Percentiles rank a stretch among this genome's conserved stretches.
These are phyloP conservation scores for Phytophthora tubulina DNA, from an alignment of 352 stramenopile genomes.

Conservation along the genomic window DNA sequence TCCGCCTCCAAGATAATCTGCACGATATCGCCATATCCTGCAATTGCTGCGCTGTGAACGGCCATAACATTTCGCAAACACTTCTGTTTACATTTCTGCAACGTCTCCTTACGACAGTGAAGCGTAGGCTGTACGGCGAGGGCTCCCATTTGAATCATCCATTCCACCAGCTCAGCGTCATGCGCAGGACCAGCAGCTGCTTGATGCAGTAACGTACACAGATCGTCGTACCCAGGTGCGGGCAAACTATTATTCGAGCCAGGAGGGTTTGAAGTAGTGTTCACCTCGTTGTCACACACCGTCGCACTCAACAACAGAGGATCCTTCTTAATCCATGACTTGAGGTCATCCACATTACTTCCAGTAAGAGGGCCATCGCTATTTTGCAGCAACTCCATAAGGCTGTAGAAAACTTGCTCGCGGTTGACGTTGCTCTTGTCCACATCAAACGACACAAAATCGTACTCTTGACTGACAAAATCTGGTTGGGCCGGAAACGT, in stretches of 20 bases:
- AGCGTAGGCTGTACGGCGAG: conserved; percentile 28
- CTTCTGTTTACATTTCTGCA: background rate
- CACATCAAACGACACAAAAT: conserved; percentile 10
- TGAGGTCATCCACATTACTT: conserved; percentile 7
- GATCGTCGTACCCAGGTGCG: background rate
- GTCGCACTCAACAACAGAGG: conserved; percentile 20
- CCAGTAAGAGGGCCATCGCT: conserved; percentile 15
- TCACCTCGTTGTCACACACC: background rate
- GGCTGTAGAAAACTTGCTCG: conserved; percentile 21
- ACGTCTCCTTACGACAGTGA: conserved; percentile 16
- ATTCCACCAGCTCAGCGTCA: conserved; percentile 45
- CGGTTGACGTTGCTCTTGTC: background rate
- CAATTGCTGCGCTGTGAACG: conserved; percentile 32
- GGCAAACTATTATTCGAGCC: background rate
- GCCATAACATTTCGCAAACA: conserved; percentile 24
- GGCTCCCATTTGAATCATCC: conserved; percentile 49
- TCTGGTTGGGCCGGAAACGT: conserved; percentile 28
- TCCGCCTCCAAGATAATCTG: conserved; percentile 40
- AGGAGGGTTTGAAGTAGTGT: background rate
- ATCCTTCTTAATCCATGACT: conserved; percentile 27
- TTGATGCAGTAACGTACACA: conserved; percentile 41
- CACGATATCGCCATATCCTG: conserved; percentile 31
- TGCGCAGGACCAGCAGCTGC: conserved; percentile 39
- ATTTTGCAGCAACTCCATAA: conserved; percentile 22
- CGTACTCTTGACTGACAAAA: conserved; percentile 34